These are phyloP conservation scores for Aspergillus tamarii DNA, from an alignment of 2,329 filamentous ascomycete species.

Conservation along the genomic window DNA sequence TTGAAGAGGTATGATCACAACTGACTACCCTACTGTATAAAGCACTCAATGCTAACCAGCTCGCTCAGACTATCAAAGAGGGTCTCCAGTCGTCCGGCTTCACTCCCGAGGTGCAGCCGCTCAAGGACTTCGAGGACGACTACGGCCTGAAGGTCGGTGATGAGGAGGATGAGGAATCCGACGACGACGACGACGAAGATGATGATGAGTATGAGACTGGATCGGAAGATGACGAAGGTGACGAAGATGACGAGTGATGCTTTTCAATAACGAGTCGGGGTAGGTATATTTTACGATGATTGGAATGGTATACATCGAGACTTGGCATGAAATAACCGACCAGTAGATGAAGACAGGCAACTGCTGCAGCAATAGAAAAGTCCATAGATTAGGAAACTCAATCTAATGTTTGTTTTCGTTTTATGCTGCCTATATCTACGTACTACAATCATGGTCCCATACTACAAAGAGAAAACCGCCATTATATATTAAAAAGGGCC, in stretches of 20 bases:
- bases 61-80: slow-evolving; percentile 68
- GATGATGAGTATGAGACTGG: slow-evolving; percentile 49
- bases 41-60: slow-evolving; percentile 23
- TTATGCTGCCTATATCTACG: not conserved
- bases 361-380: not conserved
- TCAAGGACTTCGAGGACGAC: slow-evolving; percentile 84
- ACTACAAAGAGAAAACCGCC: not conserved
- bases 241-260: slow-evolving; percentile 34
- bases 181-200: slow-evolving; percentile 55
- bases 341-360: not conserved
- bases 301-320: slow-evolving; percentile 3
- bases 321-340: not conserved
- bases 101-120: slow-evolving; percentile 71
- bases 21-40: not conserved
- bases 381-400: not conserved
- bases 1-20: slow-evolving; percentile 73
- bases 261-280: slow-evolving; percentile 7
- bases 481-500: not conserved
- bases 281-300: not conserved
- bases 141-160: slow-evolving; percentile 75
- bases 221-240: slow-evolving; percentile 56
- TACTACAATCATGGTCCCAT: not conserved
- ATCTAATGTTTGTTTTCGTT: not conserved
- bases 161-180: slow-evolving; percentile 62
- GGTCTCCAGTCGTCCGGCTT: slow-evolving; percentile 78